Conservation (phyloP, 768 basidiomycete species). For the Mrakia frigida region DNA sequence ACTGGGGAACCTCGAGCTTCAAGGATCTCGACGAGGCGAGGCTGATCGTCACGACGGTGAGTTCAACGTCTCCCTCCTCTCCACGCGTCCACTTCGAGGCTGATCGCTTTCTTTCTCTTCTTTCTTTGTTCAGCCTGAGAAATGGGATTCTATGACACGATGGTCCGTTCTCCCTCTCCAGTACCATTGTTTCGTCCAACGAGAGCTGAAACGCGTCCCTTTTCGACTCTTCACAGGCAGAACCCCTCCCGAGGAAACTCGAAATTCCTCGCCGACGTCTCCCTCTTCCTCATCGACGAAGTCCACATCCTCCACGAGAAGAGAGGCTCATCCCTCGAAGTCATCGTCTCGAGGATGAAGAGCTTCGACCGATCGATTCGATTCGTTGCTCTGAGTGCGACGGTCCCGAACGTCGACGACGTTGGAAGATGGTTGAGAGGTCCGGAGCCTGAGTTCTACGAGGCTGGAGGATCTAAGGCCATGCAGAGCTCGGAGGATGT, state of each 20-base stretch:
- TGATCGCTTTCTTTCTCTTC: background rate
- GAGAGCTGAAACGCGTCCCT: background rate
- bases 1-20: conserved; percentile 60
- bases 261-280: conserved; percentile 12
- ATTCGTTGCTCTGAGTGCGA: conserved; percentile 86
- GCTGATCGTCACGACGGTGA: conserved; percentile 79
- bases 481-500: background rate
- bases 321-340: conserved; percentile 88
- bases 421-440: conserved; percentile 81
- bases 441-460: conserved; percentile 20
- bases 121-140: conserved; percentile 60
- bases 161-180: conserved; percentile 50
- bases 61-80: conserved; percentile 28
- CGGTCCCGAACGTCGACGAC: conserved; percentile 80
- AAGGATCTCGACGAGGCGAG: conserved; percentile 67
- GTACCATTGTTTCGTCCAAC: background rate
- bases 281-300: conserved; percentile 48
- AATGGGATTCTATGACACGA: conserved; percentile 90
- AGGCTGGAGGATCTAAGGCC: background rate
- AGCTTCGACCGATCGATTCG: conserved; percentile 62
- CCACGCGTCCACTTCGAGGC: background rate
- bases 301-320: conserved; percentile 88
- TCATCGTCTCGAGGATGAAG: conserved; percentile 91
- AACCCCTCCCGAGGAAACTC: background rate
- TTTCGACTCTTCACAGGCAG: conserved; percentile 10